Conservation (phyloP, 352 stramenopile species). For the Phytopythium helicoides region DNA sequence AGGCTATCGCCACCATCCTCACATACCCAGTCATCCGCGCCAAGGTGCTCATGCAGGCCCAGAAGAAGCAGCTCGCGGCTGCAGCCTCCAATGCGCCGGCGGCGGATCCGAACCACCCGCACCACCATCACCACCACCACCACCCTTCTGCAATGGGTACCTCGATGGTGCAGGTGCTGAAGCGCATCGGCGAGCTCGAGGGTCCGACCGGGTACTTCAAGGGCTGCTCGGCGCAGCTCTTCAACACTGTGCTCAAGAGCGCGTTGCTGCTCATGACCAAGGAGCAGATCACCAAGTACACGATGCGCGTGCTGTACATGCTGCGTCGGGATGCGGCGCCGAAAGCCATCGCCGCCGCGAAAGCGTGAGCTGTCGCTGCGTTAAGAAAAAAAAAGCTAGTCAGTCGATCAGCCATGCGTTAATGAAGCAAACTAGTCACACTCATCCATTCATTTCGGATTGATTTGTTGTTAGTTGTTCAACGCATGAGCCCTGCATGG, state of each 20-base stretch:
- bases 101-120: neutral
- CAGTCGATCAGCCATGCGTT: no score
- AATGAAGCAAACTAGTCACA: no score
- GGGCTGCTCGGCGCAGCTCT: conserved; percentile 73
- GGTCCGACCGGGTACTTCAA: conserved; percentile 65
- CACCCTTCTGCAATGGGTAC: conserved; percentile 42
- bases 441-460: no score
- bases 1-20: conserved; percentile 78
- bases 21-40: conserved; percentile 90
- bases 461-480: no score
- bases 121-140: conserved; percentile 29
- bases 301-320: conserved; percentile 66
- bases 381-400: neutral
- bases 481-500: no score
- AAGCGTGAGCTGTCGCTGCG: conserved; percentile 13
- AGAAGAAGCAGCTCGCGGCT: conserved; percentile 51
- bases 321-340: conserved; percentile 38
- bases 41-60: conserved; percentile 86
- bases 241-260: conserved; percentile 85
- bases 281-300: conserved; percentile 79
- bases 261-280: conserved; percentile 83
- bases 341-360: conserved; percentile 24
- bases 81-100: conserved; percentile 6
- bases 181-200: conserved; percentile 61
- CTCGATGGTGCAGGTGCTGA: conserved; percentile 70